Evolutionary conservation across 176 grass and related monocot genomes (phyloP), one percentile per base, ranked within the genome.

Genomic region (Oryza meyeriana): DNA sequence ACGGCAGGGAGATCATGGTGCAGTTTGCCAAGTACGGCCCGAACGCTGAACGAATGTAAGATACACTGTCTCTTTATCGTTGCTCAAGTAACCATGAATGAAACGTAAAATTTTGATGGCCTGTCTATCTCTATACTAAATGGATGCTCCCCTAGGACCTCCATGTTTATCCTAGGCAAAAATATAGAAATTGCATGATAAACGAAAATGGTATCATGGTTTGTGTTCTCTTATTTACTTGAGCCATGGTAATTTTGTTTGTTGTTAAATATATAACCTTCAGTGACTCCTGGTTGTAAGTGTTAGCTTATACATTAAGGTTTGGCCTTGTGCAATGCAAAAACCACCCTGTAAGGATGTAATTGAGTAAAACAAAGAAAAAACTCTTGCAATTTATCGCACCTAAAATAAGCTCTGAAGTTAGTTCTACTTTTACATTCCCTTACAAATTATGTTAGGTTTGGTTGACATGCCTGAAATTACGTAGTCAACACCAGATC

Each of bases 1-100:
- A 98, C 30, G 93, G 96, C 69, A 92, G 96, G 67, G 88, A 92
- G 75, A 98, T 98, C 66, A 98, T 98, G 96, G 96, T 98, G 74
- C 96, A 98, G 72, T 98, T 98, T 85, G 96, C 96, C 14, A 98
- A 98, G 77, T 98, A 98, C 24, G 96, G 96, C 24, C 96, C 96
- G 13, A 98, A 95, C 77, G 88, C 96, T 71, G 96, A 98, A 70
- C 77, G 76, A 39, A 98, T 98, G 96, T 98, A 88, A 95, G 90
- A 91, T 66, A 4, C n/a, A 33, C 17, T 68, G 16, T 42, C 25
- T 64, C 44, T 4, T 9, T 71, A 10, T 4, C 9, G 8, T 32
- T 39, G 20, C 27, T 75, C 59, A 11, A 68, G n/a, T 63, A 31
- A 24, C 10, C 50, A 7, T 76, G 36, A 16, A 3, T 70, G 64